phyloP scores from a whole-genome alignment of 2,329 filamentous ascomycete species.

The Colletotrichum sp. region DNA sequence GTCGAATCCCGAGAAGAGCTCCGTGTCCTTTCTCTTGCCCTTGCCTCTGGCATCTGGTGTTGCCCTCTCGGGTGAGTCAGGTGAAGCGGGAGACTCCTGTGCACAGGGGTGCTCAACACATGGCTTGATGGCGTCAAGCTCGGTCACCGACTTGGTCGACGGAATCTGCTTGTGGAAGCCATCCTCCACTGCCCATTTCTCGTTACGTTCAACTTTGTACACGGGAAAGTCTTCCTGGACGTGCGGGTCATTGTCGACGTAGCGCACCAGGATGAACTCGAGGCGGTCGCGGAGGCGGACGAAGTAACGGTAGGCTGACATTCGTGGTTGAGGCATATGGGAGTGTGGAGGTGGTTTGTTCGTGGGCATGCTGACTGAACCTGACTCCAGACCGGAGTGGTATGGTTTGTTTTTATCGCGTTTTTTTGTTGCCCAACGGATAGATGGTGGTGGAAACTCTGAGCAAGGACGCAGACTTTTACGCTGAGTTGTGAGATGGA shows the following conservation, averaged over 20 bases:
- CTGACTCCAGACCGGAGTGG: neutral
- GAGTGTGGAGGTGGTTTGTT: neutral
- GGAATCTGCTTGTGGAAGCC: neutral
- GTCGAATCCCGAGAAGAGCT: neutral
- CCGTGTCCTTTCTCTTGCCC: neutral
- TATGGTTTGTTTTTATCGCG: neutral
- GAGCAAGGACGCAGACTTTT: neutral
- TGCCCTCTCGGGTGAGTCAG: neutral
- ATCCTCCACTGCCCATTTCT: neutral
- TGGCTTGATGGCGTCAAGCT: neutral
- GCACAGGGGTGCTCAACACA: neutral
- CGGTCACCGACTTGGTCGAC: neutral
- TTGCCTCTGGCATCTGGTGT: neutral
- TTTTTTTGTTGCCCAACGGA: neutral
- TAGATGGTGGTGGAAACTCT: neutral
- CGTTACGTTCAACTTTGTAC: neutral
- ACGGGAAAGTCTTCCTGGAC: neutral
- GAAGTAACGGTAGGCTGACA: neutral
- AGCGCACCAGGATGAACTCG: constrained; percentile 6
- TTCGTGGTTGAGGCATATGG: neutral
- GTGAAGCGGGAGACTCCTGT: rapidly evolving
- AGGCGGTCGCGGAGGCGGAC: constrained; percentile 13
- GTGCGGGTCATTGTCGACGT: constrained; percentile 2
- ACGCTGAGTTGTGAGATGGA: neutral
- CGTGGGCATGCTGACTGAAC: neutral